Percentiles rank a stretch among this genome's conserved stretches.
These are phyloP conservation scores for Mucor piriformis DNA, from an alignment of 371 early-diverging fungal genomes.

Conservation along the genomic window DNA sequence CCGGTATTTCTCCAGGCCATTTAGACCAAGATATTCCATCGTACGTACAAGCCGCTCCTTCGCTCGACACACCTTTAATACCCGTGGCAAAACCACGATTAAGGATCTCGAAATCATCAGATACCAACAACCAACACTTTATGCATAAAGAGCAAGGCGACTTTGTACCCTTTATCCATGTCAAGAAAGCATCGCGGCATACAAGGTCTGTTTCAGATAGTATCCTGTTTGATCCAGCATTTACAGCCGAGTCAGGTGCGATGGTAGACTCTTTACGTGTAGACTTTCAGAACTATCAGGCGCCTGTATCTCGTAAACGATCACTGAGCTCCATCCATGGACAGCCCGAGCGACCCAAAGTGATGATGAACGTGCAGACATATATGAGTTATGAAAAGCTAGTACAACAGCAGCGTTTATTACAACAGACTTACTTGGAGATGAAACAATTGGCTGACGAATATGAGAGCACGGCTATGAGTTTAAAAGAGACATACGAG, in stretches of 20 bases:
- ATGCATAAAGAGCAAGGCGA: constrained; percentile 12
- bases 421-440: constrained; percentile 29
- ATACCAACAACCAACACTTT: constrained; percentile 6
- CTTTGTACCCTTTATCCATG: constrained; percentile 16
- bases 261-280: background rate
- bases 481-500: constrained; percentile 33
- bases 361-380: constrained; percentile 39
- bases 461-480: constrained; percentile 37
- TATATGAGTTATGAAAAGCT: constrained; percentile 44
- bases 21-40: constrained; percentile 33
- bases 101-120: constrained; percentile 5
- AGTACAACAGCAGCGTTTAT: constrained; percentile 31
- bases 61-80: background rate
- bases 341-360: constrained; percentile 11
- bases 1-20: background rate
- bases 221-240: constrained; percentile 2
- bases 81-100: background rate
- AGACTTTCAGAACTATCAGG: background rate
- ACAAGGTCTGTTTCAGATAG: constrained; percentile 32
- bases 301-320: background rate
- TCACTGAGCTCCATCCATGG: background rate
- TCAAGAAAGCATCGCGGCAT: constrained; percentile 14
- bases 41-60: constrained; percentile 15
- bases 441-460: constrained; percentile 27
- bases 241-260: background rate